These are phyloP conservation scores for Viridothelium virens DNA, from an alignment of 495 filamentous ascomycete species.

Conservation along the genomic window DNA sequence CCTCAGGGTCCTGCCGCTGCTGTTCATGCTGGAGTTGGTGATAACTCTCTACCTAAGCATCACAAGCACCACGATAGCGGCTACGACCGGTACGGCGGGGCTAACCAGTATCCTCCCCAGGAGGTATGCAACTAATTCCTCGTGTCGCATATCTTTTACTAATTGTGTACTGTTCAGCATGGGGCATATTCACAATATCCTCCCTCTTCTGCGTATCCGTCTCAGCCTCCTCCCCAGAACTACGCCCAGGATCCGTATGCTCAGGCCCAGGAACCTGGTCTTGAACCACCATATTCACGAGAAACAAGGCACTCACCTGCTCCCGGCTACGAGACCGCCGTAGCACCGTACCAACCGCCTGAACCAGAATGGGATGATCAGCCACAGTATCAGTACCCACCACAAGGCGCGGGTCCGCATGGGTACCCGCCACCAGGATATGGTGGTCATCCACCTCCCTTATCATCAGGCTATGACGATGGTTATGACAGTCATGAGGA, in stretches of 20 bases:
- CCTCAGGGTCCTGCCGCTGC: slow-evolving; percentile 1
- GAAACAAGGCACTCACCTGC: slow-evolving; percentile 3
- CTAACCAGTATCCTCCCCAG: slow-evolving; percentile 7
- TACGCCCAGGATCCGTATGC: slow-evolving; percentile 3
- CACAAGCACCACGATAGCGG: slow-evolving; percentile 9
- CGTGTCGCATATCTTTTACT: neutral
- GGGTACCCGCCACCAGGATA: slow-evolving; percentile 3
- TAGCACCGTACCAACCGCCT: slow-evolving; percentile 5
- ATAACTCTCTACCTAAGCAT: neutral
- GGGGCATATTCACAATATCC: neutral
- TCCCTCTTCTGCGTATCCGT: neutral
- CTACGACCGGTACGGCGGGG: slow-evolving; percentile 9
- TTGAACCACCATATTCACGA: slow-evolving; percentile 1
- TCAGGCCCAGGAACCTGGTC: neutral
- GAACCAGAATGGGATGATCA: slow-evolving; percentile 11
- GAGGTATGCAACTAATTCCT: neutral
- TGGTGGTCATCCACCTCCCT: slow-evolving; percentile 3
- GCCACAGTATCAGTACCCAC: slow-evolving; percentile 6
- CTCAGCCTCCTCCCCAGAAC: slow-evolving; percentile 7
- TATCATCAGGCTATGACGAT: neutral
- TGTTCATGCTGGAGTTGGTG: neutral
- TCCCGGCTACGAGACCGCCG: neutral
- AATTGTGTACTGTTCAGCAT: neutral
- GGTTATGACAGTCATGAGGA: slow-evolving; percentile 2
- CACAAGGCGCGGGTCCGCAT: neutral